These are phyloP conservation scores for Populus hybrid DNA, from an alignment of 441 rosid species.

Conservation along the genomic window DNA sequence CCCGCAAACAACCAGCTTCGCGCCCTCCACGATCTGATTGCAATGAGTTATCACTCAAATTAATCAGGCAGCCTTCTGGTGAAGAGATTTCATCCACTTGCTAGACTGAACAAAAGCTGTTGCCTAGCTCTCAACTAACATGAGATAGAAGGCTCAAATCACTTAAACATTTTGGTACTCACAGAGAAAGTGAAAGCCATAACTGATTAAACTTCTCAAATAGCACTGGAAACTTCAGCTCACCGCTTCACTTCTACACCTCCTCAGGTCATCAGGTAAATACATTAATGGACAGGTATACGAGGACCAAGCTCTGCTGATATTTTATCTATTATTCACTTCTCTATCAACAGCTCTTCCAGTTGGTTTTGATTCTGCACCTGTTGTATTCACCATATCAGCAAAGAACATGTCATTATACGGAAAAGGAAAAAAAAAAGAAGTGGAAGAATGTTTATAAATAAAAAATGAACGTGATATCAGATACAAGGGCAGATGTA, in stretches of 20 bases:
- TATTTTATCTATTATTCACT: background rate
- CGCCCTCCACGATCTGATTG: background rate
- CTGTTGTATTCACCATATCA: slow-evolving; percentile 16
- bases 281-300: background rate
- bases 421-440: background rate
- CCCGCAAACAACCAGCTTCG: background rate
- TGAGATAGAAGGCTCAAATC: background rate
- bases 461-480: background rate
- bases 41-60: too few species aligned
- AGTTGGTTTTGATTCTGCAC: slow-evolving; percentile 24
- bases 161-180: background rate
- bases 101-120: background rate
- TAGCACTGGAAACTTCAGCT: background rate
- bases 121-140: background rate
- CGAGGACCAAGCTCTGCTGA: background rate
- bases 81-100: background rate
- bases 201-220: background rate
- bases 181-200: background rate
- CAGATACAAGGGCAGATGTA: background rate
- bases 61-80: background rate
- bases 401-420: background rate
- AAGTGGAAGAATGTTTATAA: background rate
- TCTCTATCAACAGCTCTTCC: slow-evolving; percentile 14
- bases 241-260: background rate
- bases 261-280: background rate